Percentiles rank a stretch among this genome's conserved stretches.
phyloP scores from a whole-genome alignment of 306 rosid genomes.

The Spatholobus suberectus region DNA sequence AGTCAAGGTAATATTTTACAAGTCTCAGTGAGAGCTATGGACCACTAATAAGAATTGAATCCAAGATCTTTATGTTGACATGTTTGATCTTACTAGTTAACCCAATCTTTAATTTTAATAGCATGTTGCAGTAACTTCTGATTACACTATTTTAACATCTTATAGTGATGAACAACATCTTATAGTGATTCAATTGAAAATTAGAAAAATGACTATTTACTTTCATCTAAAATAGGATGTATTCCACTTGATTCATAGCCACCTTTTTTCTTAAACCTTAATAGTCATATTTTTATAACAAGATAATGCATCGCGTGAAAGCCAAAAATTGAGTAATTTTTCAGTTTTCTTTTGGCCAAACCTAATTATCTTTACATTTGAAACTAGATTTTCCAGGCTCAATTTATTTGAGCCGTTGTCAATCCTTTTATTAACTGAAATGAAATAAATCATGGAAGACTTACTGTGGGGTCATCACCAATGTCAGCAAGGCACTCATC shows the following conservation, averaged over 20 bases:
- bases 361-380: background rate
- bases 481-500: conserved; percentile 85
- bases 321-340: background rate
- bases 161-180: too few species aligned
- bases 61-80: background rate
- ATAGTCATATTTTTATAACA: background rate
- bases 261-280: background rate
- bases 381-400: background rate
- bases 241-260: background rate
- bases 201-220: background rate
- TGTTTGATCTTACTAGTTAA: background rate
- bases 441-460: conserved; percentile 32
- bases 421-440: background rate
- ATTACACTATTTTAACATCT: background rate
- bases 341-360: background rate
- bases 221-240: background rate
- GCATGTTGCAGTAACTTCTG: background rate
- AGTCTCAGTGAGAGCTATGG: background rate
- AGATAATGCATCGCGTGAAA: background rate
- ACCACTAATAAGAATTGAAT: background rate
- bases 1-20: background rate
- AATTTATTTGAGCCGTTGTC: background rate
- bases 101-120: background rate
- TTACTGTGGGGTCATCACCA: conserved; percentile 72
- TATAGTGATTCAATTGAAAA: background rate